Evolutionary conservation across 441 rosid species (phyloP).

Genomic region (Erysimum pusillum): DNA sequence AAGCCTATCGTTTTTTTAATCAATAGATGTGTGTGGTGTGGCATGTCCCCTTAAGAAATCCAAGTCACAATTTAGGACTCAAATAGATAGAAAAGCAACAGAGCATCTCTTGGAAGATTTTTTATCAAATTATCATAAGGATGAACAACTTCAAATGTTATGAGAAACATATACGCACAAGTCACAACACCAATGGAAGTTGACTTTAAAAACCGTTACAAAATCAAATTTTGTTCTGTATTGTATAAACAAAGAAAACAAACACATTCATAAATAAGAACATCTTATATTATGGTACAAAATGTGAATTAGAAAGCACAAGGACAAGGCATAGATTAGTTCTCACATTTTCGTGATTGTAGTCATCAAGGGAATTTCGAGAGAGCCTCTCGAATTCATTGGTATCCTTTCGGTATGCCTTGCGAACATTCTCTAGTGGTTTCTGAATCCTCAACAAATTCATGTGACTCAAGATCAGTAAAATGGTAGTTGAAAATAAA

Average conservation of each 20-base stretch:
- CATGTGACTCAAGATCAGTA: neutral
- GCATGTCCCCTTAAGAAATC: no score
- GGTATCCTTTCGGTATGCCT: no score
- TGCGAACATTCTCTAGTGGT: neutral
- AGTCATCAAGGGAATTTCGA: neutral
- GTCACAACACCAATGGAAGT: neutral
- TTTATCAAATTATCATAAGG: slow-evolving; percentile 18
- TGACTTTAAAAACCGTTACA: slow-evolving; percentile 14
- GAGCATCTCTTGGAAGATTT: neutral
- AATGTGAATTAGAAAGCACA: neutral
- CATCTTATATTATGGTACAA: no score
- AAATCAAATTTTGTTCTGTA: neutral
- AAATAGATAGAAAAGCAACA: no score
- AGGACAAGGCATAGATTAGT: no score
- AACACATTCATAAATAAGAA: neutral
- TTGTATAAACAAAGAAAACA: neutral
- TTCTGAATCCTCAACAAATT: neutral
- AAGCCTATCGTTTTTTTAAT: no score
- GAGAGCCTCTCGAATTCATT: neutral
- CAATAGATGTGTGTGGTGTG: no score
- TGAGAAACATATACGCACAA: slow-evolving; percentile 4
- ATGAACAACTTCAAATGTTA: slow-evolving; percentile 16
- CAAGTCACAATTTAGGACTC: no score
- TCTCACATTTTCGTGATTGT: neutral
- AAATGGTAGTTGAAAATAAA: neutral